Evolutionary conservation across 2,329 filamentous ascomycete species (phyloP).

Genomic region (Aspergillus sojae): DNA sequence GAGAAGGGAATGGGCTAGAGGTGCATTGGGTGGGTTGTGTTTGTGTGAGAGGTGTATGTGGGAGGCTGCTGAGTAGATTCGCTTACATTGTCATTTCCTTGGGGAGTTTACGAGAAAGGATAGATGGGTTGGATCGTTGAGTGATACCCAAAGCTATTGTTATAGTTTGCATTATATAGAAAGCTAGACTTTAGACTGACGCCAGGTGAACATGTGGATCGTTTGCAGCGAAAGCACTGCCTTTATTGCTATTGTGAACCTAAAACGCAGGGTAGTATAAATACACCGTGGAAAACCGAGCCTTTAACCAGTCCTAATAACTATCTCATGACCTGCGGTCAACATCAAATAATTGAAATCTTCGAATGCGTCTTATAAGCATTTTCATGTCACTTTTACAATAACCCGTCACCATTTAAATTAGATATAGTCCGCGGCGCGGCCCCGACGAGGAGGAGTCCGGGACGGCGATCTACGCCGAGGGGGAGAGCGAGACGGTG

Average conservation of each 20-base stretch:
- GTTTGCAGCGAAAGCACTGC: background rate
- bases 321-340: background rate
- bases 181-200: background rate
- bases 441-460: slow-evolving; percentile 22
- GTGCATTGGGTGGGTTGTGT: slow-evolving; percentile 86
- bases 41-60: slow-evolving; percentile 80
- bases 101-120: background rate
- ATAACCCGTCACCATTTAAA: background rate
- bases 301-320: slow-evolving; percentile 3
- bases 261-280: slow-evolving; percentile 7
- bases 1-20: slow-evolving; percentile 83
- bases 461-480: slow-evolving; percentile 19
- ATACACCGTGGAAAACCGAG: slow-evolving; percentile 7
- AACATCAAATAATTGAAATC: background rate
- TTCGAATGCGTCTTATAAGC: background rate
- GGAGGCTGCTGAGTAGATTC: slow-evolving; percentile 54
- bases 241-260: background rate
- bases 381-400: background rate
- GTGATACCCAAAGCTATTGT: background rate
- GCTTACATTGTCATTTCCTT: background rate
- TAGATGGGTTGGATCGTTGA: slow-evolving; percentile 14
- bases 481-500: slow-evolving; percentile 25
- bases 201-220: background rate
- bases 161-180: background rate
- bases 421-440: slow-evolving; percentile 15